These are phyloP conservation scores for Agrocybe pediades DNA, from an alignment of 768 basidiomycete species.

Conservation along the genomic window DNA sequence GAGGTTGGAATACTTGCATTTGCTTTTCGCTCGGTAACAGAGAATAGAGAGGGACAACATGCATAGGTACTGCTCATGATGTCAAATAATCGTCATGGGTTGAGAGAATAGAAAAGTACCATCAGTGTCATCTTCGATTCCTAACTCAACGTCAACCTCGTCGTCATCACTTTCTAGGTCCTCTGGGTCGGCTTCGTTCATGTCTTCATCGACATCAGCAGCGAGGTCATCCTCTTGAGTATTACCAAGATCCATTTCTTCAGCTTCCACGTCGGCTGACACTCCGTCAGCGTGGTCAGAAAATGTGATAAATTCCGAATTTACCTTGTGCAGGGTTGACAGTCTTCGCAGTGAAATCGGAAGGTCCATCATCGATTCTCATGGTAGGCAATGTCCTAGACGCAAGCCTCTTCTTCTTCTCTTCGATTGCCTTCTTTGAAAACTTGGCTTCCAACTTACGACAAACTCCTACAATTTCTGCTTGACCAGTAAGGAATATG, in stretches of 20 bases:
- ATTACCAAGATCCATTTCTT: slow-evolving; percentile 75
- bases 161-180: slow-evolving; percentile 78
- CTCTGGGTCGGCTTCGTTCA: slow-evolving; percentile 73
- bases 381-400: slow-evolving; percentile 16
- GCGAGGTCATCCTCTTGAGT: slow-evolving; percentile 51
- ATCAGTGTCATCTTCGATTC: slow-evolving; percentile 70
- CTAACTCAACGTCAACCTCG: slow-evolving; percentile 55
- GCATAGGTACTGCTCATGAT: slow-evolving; percentile 74
- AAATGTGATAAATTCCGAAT: background rate
- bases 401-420: slow-evolving; percentile 41
- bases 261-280: slow-evolving; percentile 74
- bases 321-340: slow-evolving; percentile 54
- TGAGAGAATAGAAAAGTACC: slow-evolving; percentile 34
- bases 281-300: background rate
- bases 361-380: slow-evolving; percentile 24
- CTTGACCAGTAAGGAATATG: slow-evolving; percentile 94
- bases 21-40: slow-evolving; percentile 92
- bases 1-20: slow-evolving; percentile 87
- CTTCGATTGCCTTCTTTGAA: slow-evolving; percentile 62
- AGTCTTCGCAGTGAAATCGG: slow-evolving; percentile 15
- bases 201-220: slow-evolving; percentile 66
- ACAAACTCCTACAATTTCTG: slow-evolving; percentile 89
- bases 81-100: slow-evolving; percentile 5
- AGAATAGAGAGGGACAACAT: slow-evolving; percentile 93
- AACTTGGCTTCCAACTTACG: slow-evolving; percentile 79